Evolutionary conservation across 2,329 filamentous ascomycete species (phyloP).

Genomic region (Rhinocladiella mackenziei): DNA sequence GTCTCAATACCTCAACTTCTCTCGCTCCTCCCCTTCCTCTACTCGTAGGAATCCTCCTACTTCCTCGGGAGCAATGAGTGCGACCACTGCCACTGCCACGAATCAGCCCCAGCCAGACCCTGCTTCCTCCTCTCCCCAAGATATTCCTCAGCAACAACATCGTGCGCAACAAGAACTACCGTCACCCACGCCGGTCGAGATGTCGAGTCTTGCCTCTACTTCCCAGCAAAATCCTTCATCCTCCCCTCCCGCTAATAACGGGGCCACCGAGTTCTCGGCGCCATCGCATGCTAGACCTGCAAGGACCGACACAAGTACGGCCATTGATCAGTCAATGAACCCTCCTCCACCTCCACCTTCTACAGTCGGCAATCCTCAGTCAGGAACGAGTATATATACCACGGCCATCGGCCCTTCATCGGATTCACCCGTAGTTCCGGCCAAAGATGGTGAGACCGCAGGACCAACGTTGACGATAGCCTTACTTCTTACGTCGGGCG

Average conservation of each 20-base stretch:
- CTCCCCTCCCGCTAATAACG: slow-evolving; percentile 7
- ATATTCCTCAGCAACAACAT: slow-evolving; percentile 19
- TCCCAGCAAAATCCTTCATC: slow-evolving; percentile 10
- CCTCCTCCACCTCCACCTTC: slow-evolving; percentile 20
- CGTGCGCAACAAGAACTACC: slow-evolving; percentile 14
- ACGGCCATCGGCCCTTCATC: slow-evolving; percentile 30
- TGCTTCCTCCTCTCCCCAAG: slow-evolving; percentile 20
- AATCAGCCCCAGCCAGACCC: slow-evolving; percentile 5
- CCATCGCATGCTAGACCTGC: slow-evolving; percentile 13
- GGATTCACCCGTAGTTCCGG: slow-evolving; percentile 24
- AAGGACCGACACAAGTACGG: slow-evolving; percentile 28
- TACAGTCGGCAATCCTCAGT: slow-evolving; percentile 3
- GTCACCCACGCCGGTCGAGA: slow-evolving; percentile 23
- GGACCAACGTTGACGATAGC: slow-evolving; percentile 58
- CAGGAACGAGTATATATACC: slow-evolving; percentile 21
- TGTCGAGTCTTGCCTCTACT: slow-evolving; percentile 22
- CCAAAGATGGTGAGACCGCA: slow-evolving; percentile 39
- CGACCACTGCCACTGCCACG: neutral
- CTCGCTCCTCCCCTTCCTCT: neutral
- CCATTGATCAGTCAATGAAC: slow-evolving; percentile 24
- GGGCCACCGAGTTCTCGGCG: slow-evolving; percentile 6
- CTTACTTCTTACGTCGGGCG: slow-evolving; percentile 74
- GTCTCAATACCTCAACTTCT: no score
- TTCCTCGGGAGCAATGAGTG: slow-evolving; percentile 6
- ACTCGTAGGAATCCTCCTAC: neutral